Base-by-base conservation (phyloP, 2,329 filamentous ascomycete species). In the Colletotrichum caudatum region DNA sequence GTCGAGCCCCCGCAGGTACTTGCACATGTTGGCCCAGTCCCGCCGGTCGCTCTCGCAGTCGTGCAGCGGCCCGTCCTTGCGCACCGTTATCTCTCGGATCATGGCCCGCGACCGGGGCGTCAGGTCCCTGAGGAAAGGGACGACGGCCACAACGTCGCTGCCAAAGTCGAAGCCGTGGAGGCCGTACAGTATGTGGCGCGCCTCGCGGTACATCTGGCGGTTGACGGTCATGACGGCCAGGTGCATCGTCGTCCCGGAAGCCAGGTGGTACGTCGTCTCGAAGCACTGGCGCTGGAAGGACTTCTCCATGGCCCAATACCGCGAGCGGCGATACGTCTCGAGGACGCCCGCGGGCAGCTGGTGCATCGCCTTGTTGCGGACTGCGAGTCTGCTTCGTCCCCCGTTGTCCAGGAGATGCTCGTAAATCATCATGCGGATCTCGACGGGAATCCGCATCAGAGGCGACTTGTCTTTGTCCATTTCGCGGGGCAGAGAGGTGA, bases 141-240 rank as follows among this genome's bases (percentile, higher is more conserved):
- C 83, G 7, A 89, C 83, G 20, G 89, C 88, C 78, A 91, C 89
- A 74, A 91, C 82, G 78, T 89, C 84, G 59, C 84, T 83, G 72
- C 86, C 86, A 77, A 92, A 92, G 75, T 87, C 85, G 77, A 91
- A 91, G 0, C 81, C 81, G 76, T 90, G 87, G 66, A 78, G 81
- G 9, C 81, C 82, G 78, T 91, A 92, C 4, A 92, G 80, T 20
- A 88, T 77, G 69, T 86, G 82, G 5, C 85, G 80, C n/a, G 87
- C 85, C 77, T 91, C 89, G 70, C 83, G 80, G 77, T 90, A 82
- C 62, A 90, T 81, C 65, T 82, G 82, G 51, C 81, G 81, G 75
- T 82, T 86, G 26, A 81, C 82, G 61, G 79, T 76, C 83, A 89
- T 80, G 75, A 87, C 81, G 62, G 84, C 75, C 39, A 82, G 77